Evolutionary conservation across 2,329 filamentous ascomycete genomes (phyloP), one percentile per base, ranked within the genome.

Genomic region (Hypoxylon sp.): DNA sequence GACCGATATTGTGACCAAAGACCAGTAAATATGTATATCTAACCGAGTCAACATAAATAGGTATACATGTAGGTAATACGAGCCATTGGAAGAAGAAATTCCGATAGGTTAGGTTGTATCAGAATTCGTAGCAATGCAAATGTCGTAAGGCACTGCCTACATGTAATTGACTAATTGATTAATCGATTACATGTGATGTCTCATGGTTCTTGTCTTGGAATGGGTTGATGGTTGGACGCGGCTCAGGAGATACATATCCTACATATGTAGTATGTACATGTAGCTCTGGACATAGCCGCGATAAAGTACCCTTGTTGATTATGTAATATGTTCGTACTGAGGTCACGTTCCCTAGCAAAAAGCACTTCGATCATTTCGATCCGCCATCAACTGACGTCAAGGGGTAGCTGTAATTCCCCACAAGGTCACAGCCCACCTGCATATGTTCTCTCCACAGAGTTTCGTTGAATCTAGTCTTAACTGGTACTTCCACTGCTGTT

Each of bases 141-240:
- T 2, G 42, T 37, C 39, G 54, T 58, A 47, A 58, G 54, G 33
- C 33, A 13, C 19, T 31, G 6, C 11, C n/a, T 22, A 22, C 19
- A 22, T 22, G 19, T 55, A 29, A 29, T 26, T 48, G 46, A 48
- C n/a, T 31, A 14, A 13, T 29, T 51, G 47, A n/a, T 42, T 29
- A 26, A 19, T 33, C 11, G 17, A 4, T 17, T 37, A 29, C 37
- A 35, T 47, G 47, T 44, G 50, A 69, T 47, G 51, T 70, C 67
- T 70, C 57, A 52, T 66, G 63, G 42, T 70, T 31, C 55, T 22
- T 8, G 6, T n/a, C 22, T 53, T 17, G 42, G 59, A 62, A 64
- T 64, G 60, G 67, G 19, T 59, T 70, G 67, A 64, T 61, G 46
- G 59, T 42, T 69, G 63, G 39, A 33, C 37, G 59, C 63, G 59